phyloP scores from a whole-genome alignment of 192 early-diverging fungal genomes.

The Linnemannia zychae region DNA sequence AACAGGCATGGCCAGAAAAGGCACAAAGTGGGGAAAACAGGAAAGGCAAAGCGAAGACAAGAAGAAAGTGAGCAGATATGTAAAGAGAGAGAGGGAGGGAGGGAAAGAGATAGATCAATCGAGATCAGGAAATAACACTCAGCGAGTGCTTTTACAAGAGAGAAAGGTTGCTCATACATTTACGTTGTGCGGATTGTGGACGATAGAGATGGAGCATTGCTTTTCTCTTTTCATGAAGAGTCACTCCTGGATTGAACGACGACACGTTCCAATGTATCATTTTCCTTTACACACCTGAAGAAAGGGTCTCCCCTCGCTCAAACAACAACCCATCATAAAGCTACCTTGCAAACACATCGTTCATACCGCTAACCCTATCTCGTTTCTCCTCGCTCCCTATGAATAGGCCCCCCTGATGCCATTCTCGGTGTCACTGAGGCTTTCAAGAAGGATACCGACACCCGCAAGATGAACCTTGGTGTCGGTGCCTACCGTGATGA shows the following conservation, averaged over 20 bases:
- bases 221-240: too few relatives aligned
- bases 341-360: not conserved
- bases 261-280: too few relatives aligned
- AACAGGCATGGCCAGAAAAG: not conserved
- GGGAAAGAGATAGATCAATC: not conserved
- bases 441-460: constrained; percentile 91
- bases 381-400: not conserved
- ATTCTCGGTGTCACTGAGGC: constrained; percentile 94
- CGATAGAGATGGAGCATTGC: too few relatives aligned
- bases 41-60: not conserved
- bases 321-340: too few relatives aligned
- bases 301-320: too few relatives aligned
- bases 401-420: constrained; percentile 79
- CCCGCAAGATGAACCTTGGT: constrained; percentile 98
- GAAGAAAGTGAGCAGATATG: not conserved
- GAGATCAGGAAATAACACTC: not conserved
- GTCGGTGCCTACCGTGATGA: constrained; percentile 99
- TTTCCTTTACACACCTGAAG: too few relatives aligned
- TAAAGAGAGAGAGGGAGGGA: too few relatives aligned
- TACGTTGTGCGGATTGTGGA: not conserved
- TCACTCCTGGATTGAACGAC: too few relatives aligned
- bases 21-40: constrained; percentile 5
- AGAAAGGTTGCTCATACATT: not conserved
- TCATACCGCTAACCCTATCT: not conserved
- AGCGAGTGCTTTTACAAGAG: not conserved